A percentile compares a stretch with the other conserved stretches of the same genome.
phyloP scores from a whole-genome alignment of 495 filamentous ascomycete species.

The Neurospora discreta region DNA sequence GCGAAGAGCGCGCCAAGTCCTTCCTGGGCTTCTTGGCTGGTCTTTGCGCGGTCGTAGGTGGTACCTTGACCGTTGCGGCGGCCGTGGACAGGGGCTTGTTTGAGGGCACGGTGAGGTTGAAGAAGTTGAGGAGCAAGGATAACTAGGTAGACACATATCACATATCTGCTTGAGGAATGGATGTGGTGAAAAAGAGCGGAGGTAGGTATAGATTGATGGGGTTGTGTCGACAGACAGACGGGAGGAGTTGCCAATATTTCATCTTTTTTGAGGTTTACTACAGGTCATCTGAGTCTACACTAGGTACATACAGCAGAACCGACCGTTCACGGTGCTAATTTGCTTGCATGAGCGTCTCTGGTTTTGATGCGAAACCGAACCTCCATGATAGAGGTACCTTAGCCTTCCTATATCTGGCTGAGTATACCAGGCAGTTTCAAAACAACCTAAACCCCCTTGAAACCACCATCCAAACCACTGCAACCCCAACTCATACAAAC shows the following conservation, averaged over 20 bases:
- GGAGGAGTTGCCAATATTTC: neutral
- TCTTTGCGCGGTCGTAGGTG: conserved; percentile 87
- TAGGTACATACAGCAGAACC: neutral
- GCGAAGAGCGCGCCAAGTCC: conserved; percentile 75
- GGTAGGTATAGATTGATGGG: neutral
- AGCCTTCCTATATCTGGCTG: neutral
- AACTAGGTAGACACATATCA: conserved; percentile 18
- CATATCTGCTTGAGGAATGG: neutral
- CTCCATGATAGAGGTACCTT: neutral
- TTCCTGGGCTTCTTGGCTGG: conserved; percentile 88
- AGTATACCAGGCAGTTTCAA: neutral
- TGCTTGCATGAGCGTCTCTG: neutral
- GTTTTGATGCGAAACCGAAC: neutral
- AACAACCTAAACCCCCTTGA: neutral
- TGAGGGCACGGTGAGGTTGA: conserved; percentile 70
- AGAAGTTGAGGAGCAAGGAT: conserved; percentile 67
- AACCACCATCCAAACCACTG: neutral
- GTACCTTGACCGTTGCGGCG: conserved; percentile 90
- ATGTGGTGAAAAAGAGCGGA: neutral
- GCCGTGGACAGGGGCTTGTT: conserved; percentile 87
- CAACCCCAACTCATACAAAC: neutral
- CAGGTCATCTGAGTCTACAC: neutral
- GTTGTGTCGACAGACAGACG: neutral
- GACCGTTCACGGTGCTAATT: neutral
- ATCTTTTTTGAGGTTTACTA: neutral